Percentiles rank a stretch among this genome's conserved stretches.
Conservation (phyloP, 1,284 basidiomycete species). For the Pyrrhoderma lamaoense region DNA sequence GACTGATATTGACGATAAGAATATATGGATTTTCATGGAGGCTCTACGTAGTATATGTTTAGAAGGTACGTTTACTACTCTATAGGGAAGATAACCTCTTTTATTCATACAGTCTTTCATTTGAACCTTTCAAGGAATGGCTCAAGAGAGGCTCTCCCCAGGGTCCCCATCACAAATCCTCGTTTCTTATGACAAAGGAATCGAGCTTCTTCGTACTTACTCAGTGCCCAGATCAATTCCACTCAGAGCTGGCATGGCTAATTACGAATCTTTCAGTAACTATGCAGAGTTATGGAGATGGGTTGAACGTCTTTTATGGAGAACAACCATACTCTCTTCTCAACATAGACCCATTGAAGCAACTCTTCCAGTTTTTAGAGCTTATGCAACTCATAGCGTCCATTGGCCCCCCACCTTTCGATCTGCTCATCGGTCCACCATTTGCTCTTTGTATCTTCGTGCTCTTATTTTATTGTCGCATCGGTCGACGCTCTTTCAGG, state of each 20-base stretch:
- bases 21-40: slow-evolving; percentile 59
- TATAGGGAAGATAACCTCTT: neutral
- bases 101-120: too few species aligned
- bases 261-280: slow-evolving; percentile 46
- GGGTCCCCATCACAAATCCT: slow-evolving; percentile 20
- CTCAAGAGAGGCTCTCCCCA: slow-evolving; percentile 23
- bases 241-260: slow-evolving; percentile 30
- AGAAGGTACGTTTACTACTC: slow-evolving; percentile 43
- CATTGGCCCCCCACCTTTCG: slow-evolving; percentile 75
- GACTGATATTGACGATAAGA: slow-evolving; percentile 52
- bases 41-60: slow-evolving; percentile 59
- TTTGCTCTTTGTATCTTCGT: slow-evolving; percentile 65
- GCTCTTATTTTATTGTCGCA: slow-evolving; percentile 49
- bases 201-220: slow-evolving; percentile 33
- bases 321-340: slow-evolving; percentile 52
- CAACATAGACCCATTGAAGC: slow-evolving; percentile 36
- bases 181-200: slow-evolving; percentile 36
- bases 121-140: too few species aligned
- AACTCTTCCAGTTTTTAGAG: slow-evolving; percentile 52
- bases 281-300: slow-evolving; percentile 76
- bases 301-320: slow-evolving; percentile 66
- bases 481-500: slow-evolving; percentile 30
- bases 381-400: slow-evolving; percentile 51
- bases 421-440: slow-evolving; percentile 60
- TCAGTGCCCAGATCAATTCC: slow-evolving; percentile 27